phyloP scores from a whole-genome alignment of 2,329 filamentous ascomycete species.

The Hypoxylon sp. region DNA sequence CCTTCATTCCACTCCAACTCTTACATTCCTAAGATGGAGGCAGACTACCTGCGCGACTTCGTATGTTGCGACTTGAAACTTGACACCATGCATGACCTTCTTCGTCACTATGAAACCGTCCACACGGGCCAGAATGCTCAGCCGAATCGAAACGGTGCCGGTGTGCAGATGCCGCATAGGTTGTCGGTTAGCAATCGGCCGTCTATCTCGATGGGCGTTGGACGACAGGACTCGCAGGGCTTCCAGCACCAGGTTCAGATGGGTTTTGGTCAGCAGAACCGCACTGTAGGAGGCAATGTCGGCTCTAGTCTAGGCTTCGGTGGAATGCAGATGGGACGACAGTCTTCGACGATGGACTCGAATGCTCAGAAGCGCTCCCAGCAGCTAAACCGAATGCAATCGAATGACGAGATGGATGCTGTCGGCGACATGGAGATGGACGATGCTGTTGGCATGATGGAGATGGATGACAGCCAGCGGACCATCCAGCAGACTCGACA shows the following conservation, averaged over 20 bases:
- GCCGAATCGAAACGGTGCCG: slow-evolving; percentile 49
- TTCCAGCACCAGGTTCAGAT: slow-evolving; percentile 50
- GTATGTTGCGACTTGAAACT: slow-evolving; percentile 92
- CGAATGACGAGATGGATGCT: slow-evolving; percentile 80
- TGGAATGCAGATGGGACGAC: slow-evolving; percentile 60
- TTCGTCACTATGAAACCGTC: slow-evolving; percentile 96
- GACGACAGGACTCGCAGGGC: slow-evolving; percentile 50
- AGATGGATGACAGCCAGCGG: slow-evolving; percentile 73
- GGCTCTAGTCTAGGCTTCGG: slow-evolving; percentile 49
- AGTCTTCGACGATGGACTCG: slow-evolving; percentile 50
- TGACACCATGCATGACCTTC: slow-evolving; percentile 91
- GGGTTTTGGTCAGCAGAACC: slow-evolving; percentile 52
- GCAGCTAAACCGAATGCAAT: slow-evolving; percentile 61
- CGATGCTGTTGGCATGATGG: slow-evolving; percentile 78
- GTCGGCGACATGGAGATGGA: slow-evolving; percentile 98
- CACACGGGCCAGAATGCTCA: slow-evolving; percentile 79
- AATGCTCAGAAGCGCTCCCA: slow-evolving; percentile 60
- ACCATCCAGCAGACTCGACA: slow-evolving; percentile 79
- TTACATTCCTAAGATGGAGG: slow-evolving; percentile 95
- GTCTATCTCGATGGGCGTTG: slow-evolving; percentile 48
- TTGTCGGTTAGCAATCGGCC: slow-evolving; percentile 53
- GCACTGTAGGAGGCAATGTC: slow-evolving; percentile 44
- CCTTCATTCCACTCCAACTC: slow-evolving; percentile 97
- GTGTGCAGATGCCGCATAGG: slow-evolving; percentile 52
- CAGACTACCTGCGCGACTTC: slow-evolving; percentile 98